phyloP scores from a whole-genome alignment of 306 rosid species.

The Cicer chorassanicum region DNA sequence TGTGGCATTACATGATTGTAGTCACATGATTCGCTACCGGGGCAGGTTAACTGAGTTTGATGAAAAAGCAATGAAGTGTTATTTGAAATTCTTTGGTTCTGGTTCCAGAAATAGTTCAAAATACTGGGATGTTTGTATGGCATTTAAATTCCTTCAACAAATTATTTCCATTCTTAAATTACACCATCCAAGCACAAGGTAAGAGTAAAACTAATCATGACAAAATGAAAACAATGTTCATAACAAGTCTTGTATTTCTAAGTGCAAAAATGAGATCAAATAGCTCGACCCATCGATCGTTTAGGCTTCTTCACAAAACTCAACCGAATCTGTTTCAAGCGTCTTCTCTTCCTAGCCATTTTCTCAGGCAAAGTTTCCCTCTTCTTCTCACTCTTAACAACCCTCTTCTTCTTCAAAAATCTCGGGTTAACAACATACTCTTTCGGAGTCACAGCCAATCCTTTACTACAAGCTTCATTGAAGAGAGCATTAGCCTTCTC shows the following conservation, averaged over 20 bases:
- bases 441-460: slow-evolving; percentile 50
- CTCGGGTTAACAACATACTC: slow-evolving; percentile 66
- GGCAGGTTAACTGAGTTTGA: not conserved
- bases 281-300: slow-evolving; percentile 50
- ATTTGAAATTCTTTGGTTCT: not conserved
- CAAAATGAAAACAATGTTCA: slow-evolving; percentile 39
- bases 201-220: slow-evolving; percentile 18
- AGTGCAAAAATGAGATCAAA: slow-evolving; percentile 40
- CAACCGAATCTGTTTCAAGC: slow-evolving; percentile 75
- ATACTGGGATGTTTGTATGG: not conserved
- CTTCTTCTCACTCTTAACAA: slow-evolving; percentile 61
- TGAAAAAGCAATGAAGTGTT: not conserved
- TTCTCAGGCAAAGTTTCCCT: slow-evolving; percentile 86
- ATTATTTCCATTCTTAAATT: slow-evolving; percentile 19
- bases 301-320: slow-evolving; percentile 81
- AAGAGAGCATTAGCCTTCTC: slow-evolving; percentile 71
- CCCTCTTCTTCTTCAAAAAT: slow-evolving; percentile 56
- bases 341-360: slow-evolving; percentile 92
- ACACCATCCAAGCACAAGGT: not conserved
- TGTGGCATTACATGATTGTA: not conserved
- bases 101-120: slow-evolving; percentile 4
- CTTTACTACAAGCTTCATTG: slow-evolving; percentile 61
- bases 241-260: slow-evolving; percentile 34
- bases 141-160: not conserved
- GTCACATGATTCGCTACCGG: too few relatives aligned